phyloP scores from a whole-genome alignment of 2,329 filamentous ascomycete species.

The Fusarium continuum region DNA sequence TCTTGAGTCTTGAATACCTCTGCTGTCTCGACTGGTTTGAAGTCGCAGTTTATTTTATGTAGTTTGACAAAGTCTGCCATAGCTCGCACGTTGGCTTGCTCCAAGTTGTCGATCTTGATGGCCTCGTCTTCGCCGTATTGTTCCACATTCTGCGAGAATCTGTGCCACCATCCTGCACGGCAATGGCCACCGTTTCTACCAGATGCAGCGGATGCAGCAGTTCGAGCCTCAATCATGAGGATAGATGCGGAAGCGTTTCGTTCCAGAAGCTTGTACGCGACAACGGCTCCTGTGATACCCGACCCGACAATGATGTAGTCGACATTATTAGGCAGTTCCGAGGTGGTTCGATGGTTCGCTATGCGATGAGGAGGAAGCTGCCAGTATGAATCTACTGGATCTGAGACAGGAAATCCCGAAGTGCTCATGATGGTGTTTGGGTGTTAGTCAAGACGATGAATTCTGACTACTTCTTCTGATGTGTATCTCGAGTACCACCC shows the following conservation, averaged over 20 bases:
- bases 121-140: not conserved
- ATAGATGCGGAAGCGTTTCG: not conserved
- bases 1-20: not conserved
- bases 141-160: not conserved
- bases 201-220: not conserved
- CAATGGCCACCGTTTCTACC: not conserved
- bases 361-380: not conserved
- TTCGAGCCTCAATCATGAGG: not conserved
- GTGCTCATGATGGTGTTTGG: not conserved
- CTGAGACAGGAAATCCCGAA: not conserved
- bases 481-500: no score
- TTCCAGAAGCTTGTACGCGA: not conserved
- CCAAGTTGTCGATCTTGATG: not conserved
- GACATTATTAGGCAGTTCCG: not conserved
- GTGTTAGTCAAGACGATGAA: no score
- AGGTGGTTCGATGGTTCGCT: not conserved
- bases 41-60: not conserved
- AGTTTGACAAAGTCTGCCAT: not conserved
- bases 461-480: no score
- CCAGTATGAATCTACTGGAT: not conserved
- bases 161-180: not conserved
- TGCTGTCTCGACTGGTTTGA: not conserved
- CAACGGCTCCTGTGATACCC: not conserved
- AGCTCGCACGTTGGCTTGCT: not conserved
- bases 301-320: not conserved